Conservation (phyloP, 371 early-diverging fungal genomes). For the Entomophthora muscae region DNA sequence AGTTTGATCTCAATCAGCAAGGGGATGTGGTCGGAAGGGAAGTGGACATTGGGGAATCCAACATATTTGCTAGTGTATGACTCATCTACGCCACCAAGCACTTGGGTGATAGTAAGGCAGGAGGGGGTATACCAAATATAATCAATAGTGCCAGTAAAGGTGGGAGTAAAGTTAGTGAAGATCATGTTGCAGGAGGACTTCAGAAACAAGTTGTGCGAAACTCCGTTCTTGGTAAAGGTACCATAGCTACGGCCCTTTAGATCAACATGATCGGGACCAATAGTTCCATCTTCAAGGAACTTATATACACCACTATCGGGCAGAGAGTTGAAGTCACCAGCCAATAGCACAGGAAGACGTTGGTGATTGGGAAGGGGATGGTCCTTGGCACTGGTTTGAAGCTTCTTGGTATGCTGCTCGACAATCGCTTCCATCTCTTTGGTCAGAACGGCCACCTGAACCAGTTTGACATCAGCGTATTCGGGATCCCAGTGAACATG, state of each 20-base stretch:
- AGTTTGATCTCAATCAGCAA: conserved; percentile 16
- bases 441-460: conserved; percentile 90
- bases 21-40: conserved; percentile 76
- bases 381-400: conserved; percentile 13
- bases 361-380: conserved; percentile 15
- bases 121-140: conserved; percentile 88
- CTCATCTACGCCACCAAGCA: conserved; percentile 70
- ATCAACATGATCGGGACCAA: conserved; percentile 68
- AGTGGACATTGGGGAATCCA: conserved; percentile 90
- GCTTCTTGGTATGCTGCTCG: conserved; percentile 24
- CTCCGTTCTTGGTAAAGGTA: conserved; percentile 65
- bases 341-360: conserved; percentile 48
- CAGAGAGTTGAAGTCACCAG: conserved; percentile 96
- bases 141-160: conserved; percentile 87
- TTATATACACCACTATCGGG: conserved; percentile 87
- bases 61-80: conserved; percentile 60
- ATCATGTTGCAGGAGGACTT: conserved; percentile 64
- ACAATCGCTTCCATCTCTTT: conserved; percentile 67
- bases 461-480: conserved; percentile 93
- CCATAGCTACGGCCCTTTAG: conserved; percentile 68
- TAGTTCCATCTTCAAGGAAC: conserved; percentile 46
- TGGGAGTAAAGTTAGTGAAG: conserved; percentile 92
- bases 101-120: conserved; percentile 55
- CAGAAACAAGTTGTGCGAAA: conserved; percentile 59
- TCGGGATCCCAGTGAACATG: conserved; percentile 90